A percentile compares a stretch with the other conserved stretches of the same genome.
Evolutionary conservation across 2,329 filamentous ascomycete species (phyloP).

Genomic region (Penicillium sp.): DNA sequence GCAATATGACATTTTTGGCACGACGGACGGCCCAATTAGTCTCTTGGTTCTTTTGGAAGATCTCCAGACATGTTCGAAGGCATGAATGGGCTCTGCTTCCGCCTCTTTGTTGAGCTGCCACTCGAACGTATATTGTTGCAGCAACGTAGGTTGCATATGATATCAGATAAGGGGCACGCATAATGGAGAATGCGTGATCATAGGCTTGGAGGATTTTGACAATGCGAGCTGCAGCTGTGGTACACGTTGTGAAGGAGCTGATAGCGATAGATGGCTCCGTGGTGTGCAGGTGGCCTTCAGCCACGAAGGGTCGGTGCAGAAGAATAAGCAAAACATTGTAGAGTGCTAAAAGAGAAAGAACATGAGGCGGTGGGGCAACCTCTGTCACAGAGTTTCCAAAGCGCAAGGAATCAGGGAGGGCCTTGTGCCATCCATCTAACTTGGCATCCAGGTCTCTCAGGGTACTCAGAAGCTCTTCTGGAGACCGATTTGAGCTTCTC

Average conservation of each 20-base stretch:
- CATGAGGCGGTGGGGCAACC: constrained; percentile 46
- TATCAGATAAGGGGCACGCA: constrained; percentile 52
- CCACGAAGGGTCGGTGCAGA: constrained; percentile 55
- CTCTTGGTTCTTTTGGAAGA: constrained; percentile 53
- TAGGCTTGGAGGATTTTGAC: constrained; percentile 48
- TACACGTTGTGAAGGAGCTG: constrained; percentile 50
- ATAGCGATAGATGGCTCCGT: constrained; percentile 44
- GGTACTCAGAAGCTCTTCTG: constrained; percentile 34
- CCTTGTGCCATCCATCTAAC: constrained; percentile 45
- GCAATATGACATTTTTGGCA: constrained; percentile 49
- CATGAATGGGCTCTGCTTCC: constrained; percentile 43
- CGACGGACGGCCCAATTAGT: constrained; percentile 53
- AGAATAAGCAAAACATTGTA: constrained; percentile 56
- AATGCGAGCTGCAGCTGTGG: constrained; percentile 50
- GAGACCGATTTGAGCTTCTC: constrained; percentile 39
- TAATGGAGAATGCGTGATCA: constrained; percentile 48
- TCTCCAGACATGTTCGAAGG: constrained; percentile 48
- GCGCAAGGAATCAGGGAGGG: constrained; percentile 46
- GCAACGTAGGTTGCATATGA: constrained; percentile 59
- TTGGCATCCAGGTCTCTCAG: constrained; percentile 43
- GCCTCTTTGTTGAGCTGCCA: constrained; percentile 42
- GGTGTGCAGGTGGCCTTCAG: constrained; percentile 42
- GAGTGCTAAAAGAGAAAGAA: constrained; percentile 50
- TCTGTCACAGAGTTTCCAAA: constrained; percentile 34
- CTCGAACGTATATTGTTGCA: constrained; percentile 55